Percentiles rank a stretch among this genome's conserved stretches.
phyloP scores from a whole-genome alignment of 2,329 filamentous ascomycete genomes.

The Calycina marina region DNA sequence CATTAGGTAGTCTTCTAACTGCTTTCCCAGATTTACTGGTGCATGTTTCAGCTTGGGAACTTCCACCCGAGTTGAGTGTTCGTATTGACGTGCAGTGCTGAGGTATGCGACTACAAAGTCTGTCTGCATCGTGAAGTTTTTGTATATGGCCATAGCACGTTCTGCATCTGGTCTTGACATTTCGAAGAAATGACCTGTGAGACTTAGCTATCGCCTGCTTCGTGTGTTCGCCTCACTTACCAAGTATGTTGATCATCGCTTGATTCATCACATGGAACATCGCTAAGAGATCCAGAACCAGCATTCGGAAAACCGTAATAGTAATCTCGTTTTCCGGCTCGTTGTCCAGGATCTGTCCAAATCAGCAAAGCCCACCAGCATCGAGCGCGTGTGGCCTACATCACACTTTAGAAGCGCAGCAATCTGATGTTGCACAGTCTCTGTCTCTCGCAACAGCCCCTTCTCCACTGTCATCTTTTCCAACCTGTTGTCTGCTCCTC shows the following conservation, averaged over 20 bases:
- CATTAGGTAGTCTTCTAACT: conserved; percentile 86
- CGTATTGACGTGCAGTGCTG: conserved; percentile 72
- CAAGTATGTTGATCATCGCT: conserved; percentile 89
- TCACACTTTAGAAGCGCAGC: conserved; percentile 78
- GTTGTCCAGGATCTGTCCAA: conserved; percentile 59
- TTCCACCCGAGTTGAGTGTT: conserved; percentile 81
- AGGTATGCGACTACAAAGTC: conserved; percentile 87
- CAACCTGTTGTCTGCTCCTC: conserved; percentile 64
- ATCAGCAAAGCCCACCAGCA: conserved; percentile 8
- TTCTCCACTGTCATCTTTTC: conserved; percentile 84
- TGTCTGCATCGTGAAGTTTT: conserved; percentile 80
- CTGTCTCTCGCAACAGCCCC: conserved; percentile 80
- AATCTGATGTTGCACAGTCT: conserved; percentile 79
- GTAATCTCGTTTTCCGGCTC: conserved; percentile 96
- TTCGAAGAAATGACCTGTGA: conserved; percentile 85
- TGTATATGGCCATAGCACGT: conserved; percentile 81
- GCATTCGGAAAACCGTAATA: conserved; percentile 77
- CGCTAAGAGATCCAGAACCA: conserved; percentile 78
- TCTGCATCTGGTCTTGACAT: conserved; percentile 93
- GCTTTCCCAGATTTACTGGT: conserved; percentile 75
- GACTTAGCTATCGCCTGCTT: conserved; percentile 10
- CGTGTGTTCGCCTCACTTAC: conserved; percentile 32
- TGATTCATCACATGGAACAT: conserved; percentile 94
- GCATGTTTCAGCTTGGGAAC: conserved; percentile 97
- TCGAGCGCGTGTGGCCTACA: conserved; percentile 38